Evolutionary conservation across 1,139 yeast genomes (phyloP).

Genomic region (Saccharomyces hybrid): DNA sequence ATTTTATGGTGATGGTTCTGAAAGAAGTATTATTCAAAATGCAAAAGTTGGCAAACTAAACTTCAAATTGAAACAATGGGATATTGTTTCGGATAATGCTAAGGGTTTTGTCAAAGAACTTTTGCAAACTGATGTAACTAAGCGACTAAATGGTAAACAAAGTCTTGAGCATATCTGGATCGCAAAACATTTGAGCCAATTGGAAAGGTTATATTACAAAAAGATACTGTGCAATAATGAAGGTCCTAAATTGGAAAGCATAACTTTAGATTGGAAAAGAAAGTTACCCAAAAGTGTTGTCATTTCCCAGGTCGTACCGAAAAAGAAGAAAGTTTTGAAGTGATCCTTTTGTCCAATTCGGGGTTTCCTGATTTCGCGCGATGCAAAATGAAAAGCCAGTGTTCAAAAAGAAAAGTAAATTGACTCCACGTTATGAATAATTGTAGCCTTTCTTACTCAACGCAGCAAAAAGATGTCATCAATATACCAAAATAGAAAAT

Average conservation of each 20-base stretch:
- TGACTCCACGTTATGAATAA: neutral
- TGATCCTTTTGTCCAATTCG: neutral
- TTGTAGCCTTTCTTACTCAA: no score
- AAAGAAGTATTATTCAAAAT: conserved; percentile 73
- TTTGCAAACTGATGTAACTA: conserved; percentile 53
- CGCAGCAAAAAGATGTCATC: neutral
- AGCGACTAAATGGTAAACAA: conserved; percentile 58
- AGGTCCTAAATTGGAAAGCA: neutral
- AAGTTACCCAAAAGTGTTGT: conserved; percentile 21
- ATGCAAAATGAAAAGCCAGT: neutral
- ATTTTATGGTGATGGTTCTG: conserved; percentile 53
- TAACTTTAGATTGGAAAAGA: conserved; percentile 17
- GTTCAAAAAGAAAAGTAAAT: neutral
- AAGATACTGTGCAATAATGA: conserved; percentile 21
- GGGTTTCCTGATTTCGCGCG: neutral
- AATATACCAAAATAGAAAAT: neutral
- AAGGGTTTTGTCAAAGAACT: conserved; percentile 61
- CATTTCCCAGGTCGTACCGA: conserved; percentile 13
- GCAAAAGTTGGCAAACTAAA: conserved; percentile 64
- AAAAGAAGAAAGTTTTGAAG: conserved; percentile 10
- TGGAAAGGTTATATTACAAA: conserved; percentile 26
- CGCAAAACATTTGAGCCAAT: conserved; percentile 31
- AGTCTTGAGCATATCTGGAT: conserved; percentile 68
- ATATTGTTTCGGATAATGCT: conserved; percentile 64
- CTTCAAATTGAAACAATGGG: conserved; percentile 86